A percentile compares a stretch with the other conserved stretches of the same genome.
phyloP scores from a whole-genome alignment of 768 basidiomycete species.

The Sistotremastrum niveocremeum region DNA sequence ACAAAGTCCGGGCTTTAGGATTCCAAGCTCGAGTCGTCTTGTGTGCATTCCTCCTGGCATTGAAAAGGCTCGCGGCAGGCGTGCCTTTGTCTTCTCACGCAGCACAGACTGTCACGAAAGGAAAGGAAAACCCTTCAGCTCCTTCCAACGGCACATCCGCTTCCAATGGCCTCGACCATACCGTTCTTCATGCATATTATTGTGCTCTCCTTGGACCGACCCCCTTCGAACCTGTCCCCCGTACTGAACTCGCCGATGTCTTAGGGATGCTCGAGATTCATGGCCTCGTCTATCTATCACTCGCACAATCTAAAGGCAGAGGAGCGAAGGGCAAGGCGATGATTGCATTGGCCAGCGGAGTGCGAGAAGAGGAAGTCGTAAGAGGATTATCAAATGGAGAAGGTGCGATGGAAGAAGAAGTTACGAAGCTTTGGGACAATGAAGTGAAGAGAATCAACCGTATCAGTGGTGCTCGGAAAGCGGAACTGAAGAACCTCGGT shows the following conservation, averaged over 20 bases:
- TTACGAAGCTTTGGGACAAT: conserved; percentile 4
- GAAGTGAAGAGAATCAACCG: conserved; percentile 3
- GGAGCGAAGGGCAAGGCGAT: background rate
- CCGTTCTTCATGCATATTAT: conserved; percentile 56
- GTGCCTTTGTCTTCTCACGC: conserved; percentile 33
- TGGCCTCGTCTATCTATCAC: conserved; percentile 39
- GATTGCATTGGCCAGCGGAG: conserved; percentile 2
- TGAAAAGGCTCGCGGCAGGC: conserved; percentile 44
- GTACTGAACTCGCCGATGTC: conserved; percentile 67
- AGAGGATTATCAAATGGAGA: conserved; percentile 3
- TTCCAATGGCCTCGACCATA: conserved; percentile 36
- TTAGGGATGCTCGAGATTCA: conserved; percentile 59
- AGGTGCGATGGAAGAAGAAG: conserved; percentile 5
- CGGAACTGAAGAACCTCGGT: too few relatives aligned
- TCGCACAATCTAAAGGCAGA: background rate
- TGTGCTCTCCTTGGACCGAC: conserved; percentile 37
- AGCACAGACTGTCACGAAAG: conserved; percentile 17
- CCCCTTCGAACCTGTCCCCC: conserved; percentile 50
- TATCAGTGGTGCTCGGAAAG: too few relatives aligned
- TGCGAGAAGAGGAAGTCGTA: conserved; percentile 6
- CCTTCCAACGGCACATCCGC: conserved; percentile 43
- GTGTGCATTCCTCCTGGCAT: conserved; percentile 48
- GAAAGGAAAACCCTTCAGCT: conserved; percentile 15
- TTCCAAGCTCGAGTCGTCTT: conserved; percentile 64
- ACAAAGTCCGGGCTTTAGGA: conserved; percentile 55